These are phyloP conservation scores for Globisporangium radiosum DNA, from an alignment of 352 stramenopile species.

Conservation along the genomic window DNA sequence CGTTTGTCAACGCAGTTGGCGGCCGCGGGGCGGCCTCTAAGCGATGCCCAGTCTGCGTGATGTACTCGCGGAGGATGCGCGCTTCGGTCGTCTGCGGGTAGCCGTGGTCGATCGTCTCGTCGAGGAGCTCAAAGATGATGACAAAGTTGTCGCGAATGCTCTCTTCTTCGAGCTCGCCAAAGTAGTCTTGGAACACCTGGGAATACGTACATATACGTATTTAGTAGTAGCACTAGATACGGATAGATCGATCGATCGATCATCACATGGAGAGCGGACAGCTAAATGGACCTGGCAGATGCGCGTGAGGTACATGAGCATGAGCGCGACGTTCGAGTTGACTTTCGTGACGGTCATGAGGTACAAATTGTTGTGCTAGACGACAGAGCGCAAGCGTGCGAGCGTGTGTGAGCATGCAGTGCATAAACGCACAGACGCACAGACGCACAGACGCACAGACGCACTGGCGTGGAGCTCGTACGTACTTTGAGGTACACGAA, in stretches of 20 bases:
- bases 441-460: not conserved
- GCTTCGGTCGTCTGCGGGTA: constrained; percentile 94
- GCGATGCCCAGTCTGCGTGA: constrained; percentile 96
- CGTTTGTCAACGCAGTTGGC: constrained; percentile 96
- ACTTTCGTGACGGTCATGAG: constrained; percentile 97
- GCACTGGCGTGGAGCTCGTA: not conserved
- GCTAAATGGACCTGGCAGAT: constrained; percentile 52
- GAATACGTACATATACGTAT: not conserved
- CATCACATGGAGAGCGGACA: not conserved
- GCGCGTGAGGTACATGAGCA: constrained; percentile 92
- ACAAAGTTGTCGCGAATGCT: constrained; percentile 99
- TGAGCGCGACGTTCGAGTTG: constrained; percentile 97
- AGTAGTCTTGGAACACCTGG: constrained; percentile 99
- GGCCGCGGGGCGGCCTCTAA: constrained; percentile 91
- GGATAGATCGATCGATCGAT: no score
- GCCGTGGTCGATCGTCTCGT: constrained; percentile 99
- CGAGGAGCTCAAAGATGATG: constrained; percentile 99
- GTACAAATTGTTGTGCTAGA: constrained; percentile 98
- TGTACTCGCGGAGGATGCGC: constrained; percentile 92
- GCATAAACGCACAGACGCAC: not conserved
- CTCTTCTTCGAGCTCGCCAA: constrained; percentile 98
- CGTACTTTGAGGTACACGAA: constrained; percentile 93
- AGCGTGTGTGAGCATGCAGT: not conserved
- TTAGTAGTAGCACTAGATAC: not conserved
- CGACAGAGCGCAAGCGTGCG: not conserved